Base-by-base conservation (phyloP, 2,329 filamentous ascomycete species). In the Nigrospora osmanthi region DNA sequence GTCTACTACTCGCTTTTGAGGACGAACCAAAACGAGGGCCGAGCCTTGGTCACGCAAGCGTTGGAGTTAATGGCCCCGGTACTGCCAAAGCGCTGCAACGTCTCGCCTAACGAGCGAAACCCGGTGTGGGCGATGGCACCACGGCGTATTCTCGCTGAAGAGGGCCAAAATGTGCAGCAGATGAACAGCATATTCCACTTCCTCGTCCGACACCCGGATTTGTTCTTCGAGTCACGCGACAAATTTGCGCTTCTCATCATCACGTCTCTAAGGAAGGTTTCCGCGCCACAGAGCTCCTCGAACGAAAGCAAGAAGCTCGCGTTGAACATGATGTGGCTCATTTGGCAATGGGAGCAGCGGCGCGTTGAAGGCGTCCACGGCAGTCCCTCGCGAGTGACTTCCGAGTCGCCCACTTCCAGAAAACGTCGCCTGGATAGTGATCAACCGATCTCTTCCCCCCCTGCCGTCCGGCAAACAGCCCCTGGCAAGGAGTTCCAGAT, bases 151-250 rank as follows among this genome's bases (percentile, higher is more conserved):
- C 69, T 98, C 17, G 84, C 89, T 4, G 94, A 98, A 61, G 93
- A 98, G 64, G 90, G 88, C 23, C 88, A 93, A 50, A 98, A 98
- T 56, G 76, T 91, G 39, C 90, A 95, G 64, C 93, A 97, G 66
- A 85, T 97, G 69, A 95, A 89, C 43, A 93, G 87, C 68, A 97
- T 98, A 55, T 97, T 96, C 71, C 87, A 96, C 58, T 98, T 98
- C 67, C 73, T 98, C 32, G 91, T 96, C 33, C 81, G 87, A 46
- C 91, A 98, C 60, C 86, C 90, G 0, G 85, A 93, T 57, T 71
- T 98, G 5, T 98, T 98, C 68, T 98, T 94, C 55, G 91, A 97
- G 51, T 89, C 89, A 1, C 78, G 93, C 44, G 93, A 98, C 52
- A 90, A 91, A 58, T 94, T 97, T 52, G 82, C 89, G 5, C 80